Evolutionary conservation across 1,284 basidiomycete genomes (phyloP).

Genomic region (Malassezia sp.): DNA sequence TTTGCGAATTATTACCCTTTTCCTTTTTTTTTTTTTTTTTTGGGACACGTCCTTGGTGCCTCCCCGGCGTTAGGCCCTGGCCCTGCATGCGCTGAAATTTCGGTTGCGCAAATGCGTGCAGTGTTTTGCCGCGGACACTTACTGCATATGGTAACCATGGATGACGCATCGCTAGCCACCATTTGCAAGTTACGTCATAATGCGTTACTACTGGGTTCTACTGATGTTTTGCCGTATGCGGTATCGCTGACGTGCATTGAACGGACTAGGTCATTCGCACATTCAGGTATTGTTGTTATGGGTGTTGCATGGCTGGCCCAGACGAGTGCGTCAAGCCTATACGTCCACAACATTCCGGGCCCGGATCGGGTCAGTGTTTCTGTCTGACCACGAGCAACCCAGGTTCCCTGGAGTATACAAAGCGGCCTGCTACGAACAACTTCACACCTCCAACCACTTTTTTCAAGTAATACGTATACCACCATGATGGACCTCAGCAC

Average conservation of each 20-base stretch:
- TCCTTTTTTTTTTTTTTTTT: not conserved
- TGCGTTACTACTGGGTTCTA: too few species aligned
- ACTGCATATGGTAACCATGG: not conserved
- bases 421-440: not conserved
- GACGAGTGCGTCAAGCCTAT: not conserved
- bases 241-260: not conserved
- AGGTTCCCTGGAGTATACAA: not conserved
- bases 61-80: too few species aligned
- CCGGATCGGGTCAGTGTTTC: not conserved
- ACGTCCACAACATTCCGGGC: slow-evolving; percentile 5
- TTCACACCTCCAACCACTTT: not conserved
- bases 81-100: too few species aligned
- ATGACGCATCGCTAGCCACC: not conserved
- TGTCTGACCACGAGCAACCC: not conserved
- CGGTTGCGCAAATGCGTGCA: too few species aligned
- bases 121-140: not conserved
- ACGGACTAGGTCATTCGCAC: not conserved
- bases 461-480: not conserved
- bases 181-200: too few species aligned
- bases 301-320: not conserved
- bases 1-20: not conserved
- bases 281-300: not conserved
- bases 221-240: too few species aligned
- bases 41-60: not conserved
- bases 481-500: slow-evolving; percentile 15